A percentile compares a stretch with the other conserved stretches of the same genome.
phyloP scores from a whole-genome alignment of 805 yeast genomes.

The Myxozyma monticola region DNA sequence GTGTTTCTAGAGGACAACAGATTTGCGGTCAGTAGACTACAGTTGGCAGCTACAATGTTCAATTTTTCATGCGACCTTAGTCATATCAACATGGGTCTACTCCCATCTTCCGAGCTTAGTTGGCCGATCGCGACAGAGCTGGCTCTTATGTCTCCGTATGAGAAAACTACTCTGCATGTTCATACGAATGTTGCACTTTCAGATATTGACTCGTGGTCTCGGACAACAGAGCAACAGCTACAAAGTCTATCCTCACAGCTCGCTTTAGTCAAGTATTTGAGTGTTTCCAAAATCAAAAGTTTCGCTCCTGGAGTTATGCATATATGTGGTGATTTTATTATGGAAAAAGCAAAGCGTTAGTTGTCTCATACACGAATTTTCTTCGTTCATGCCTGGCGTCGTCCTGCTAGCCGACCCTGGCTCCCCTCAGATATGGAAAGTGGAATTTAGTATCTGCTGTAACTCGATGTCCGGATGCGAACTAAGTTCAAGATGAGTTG shows the following conservation, averaged over 20 bases:
- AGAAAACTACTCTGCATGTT: slow-evolving; percentile 49
- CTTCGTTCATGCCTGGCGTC: too few relatives aligned
- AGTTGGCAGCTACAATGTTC: slow-evolving; percentile 2
- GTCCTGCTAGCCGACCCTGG: too few relatives aligned
- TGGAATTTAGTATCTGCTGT: too few relatives aligned
- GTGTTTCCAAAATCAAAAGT: slow-evolving; percentile 57
- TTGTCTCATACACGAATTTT: too few relatives aligned
- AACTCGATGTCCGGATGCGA: too few relatives aligned
- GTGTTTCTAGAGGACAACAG: slow-evolving; percentile 68
- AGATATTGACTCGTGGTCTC: slow-evolving; percentile 43
- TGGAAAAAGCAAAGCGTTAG: too few relatives aligned
- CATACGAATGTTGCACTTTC: slow-evolving; percentile 68
- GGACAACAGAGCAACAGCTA: neutral
- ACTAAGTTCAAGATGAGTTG: too few relatives aligned
- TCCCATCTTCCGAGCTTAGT: slow-evolving; percentile 67
- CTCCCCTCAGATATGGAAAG: too few relatives aligned
- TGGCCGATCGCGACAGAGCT: slow-evolving; percentile 52
- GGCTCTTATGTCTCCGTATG: slow-evolving; percentile 14
- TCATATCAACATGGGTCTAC: slow-evolving; percentile 74
- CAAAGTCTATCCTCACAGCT: neutral
- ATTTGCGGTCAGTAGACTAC: slow-evolving; percentile 46
- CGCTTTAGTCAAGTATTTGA: neutral
- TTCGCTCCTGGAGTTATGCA: slow-evolving; percentile 90
- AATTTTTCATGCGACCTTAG: slow-evolving; percentile 37
- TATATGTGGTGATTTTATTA: slow-evolving; percentile 52